Evolutionary conservation across 345 rosid species (phyloP), one percentile per base, ranked within the genome.

Genomic region (Lumnitzera racemosa): DNA sequence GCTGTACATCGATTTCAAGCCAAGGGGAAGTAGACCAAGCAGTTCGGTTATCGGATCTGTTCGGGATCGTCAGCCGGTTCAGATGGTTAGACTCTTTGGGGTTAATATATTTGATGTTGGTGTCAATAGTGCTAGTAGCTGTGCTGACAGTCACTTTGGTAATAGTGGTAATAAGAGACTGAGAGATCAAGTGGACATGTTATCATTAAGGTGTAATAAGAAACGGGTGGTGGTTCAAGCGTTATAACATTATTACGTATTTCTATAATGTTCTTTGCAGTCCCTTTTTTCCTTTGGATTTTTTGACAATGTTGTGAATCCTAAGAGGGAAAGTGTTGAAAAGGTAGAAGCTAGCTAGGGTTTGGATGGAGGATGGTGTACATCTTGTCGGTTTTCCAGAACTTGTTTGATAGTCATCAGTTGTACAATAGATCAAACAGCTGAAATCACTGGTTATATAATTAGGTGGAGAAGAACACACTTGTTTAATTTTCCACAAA

Each of bases 71-170:
- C 76, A 63, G 48, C 76, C 80, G 66, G 82, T 80, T 15, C 81
- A 81, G 73, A 75, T 81, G 72, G 76, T 92, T 58, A 76, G 91
- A 60, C 70, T 92, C 54, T 92, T 92, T 15, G 98, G 98, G 20
- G 99, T 94, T 52, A 83, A 90, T 61, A 94, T 94, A 23, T 83
- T 81, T 66, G 80, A 78, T 36, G 43, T 36, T 1, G 53, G 75
- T 59, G 25, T 72, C 12, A 71, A 62, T 20, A 56, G 41, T 50
- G 68, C 67, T 24, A 53, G 17, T 16, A 57, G 36, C 25, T 46
- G 15, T 51, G 70, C 15, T 16, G 61, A 51, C 55, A 70, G 66
- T 56, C 67, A 61, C 2, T 70, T 55, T 24, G 78, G 76, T 15
- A 20, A 20, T 20, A 72, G 76, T 29, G 67, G 73, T 57, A 81